phyloP scores from a whole-genome alignment of 495 filamentous ascomycete genomes.

The Pseudotulostoma volvatum region DNA sequence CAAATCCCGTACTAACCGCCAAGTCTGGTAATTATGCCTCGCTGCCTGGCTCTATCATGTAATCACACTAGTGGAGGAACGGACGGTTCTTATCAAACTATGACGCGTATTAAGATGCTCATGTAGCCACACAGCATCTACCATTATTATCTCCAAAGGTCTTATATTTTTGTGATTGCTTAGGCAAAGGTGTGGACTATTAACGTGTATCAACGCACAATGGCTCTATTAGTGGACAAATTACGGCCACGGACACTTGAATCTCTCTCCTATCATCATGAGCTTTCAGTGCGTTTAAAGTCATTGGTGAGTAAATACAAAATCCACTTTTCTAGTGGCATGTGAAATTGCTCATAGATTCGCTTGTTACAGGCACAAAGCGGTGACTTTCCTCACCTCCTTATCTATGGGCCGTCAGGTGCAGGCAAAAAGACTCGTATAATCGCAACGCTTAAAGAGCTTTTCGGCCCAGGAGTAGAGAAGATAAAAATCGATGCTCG shows the following conservation, averaged over 20 bases:
- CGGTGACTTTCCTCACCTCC: conserved; percentile 91
- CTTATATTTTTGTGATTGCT: too few species aligned
- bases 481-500: conserved; percentile 96
- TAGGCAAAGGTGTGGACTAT: too few species aligned
- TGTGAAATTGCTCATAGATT: not conserved
- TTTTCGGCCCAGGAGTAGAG: conserved; percentile 83
- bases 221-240: conserved; percentile 85
- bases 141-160: too few species aligned
- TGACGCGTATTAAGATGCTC: too few species aligned
- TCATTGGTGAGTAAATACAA: conserved; percentile 51
- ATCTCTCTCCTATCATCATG: conserved; percentile 69
- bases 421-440: conserved; percentile 97
- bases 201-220: too few species aligned
- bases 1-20: too few species aligned
- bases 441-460: conserved; percentile 78
- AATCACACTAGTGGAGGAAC: too few species aligned
- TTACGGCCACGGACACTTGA: conserved; percentile 83
- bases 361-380: conserved; percentile 72
- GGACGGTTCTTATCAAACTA: too few species aligned
- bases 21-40: too few species aligned
- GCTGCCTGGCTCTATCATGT: too few species aligned
- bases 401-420: conserved; percentile 90
- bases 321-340: not conserved
- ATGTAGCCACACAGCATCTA: too few species aligned
- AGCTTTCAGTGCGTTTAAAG: conserved; percentile 72